phyloP scores from a whole-genome alignment of 2,329 filamentous ascomycete species.

The Trichophyton benhamiae region DNA sequence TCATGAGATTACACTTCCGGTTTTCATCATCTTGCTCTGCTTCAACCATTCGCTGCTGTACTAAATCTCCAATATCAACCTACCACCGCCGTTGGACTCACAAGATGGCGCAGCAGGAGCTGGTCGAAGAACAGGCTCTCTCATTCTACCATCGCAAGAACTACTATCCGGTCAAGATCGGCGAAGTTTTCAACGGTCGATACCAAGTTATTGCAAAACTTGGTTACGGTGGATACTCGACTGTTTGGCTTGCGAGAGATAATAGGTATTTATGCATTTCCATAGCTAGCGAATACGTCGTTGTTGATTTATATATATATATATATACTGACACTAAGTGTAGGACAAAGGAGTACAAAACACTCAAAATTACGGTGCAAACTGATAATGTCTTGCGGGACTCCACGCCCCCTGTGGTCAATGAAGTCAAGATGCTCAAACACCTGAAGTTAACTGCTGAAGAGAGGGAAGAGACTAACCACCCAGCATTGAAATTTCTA shows the following conservation, averaged over 20 bases:
- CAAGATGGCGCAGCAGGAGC: neutral
- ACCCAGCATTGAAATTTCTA: constrained; percentile 15
- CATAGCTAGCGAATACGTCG: neutral
- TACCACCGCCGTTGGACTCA: constrained; percentile 1
- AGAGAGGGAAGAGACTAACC: neutral
- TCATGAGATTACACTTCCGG: no score
- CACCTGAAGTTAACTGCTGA: constrained; percentile 13
- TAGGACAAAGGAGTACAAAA: constrained; percentile 13
- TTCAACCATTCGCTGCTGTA: neutral
- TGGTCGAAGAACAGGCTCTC: constrained; percentile 9
- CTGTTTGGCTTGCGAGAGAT: constrained; percentile 19
- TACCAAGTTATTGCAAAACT: constrained; percentile 19
- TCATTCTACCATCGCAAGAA: constrained; percentile 14
- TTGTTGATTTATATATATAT: no score
- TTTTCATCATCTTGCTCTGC: neutral
- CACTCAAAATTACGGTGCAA: constrained; percentile 16
- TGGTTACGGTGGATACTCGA: constrained; percentile 19
- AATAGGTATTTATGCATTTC: constrained; percentile 6
- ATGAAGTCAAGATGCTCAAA: constrained; percentile 17
- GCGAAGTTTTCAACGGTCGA: constrained; percentile 14
- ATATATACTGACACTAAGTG: neutral
- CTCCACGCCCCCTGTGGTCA: constrained; percentile 11
- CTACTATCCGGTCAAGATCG: constrained; percentile 18
- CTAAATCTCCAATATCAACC: neutral
- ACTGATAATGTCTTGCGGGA: neutral